These are phyloP conservation scores for Apiotrichum montevideense DNA, from an alignment of 1,284 basidiomycete genomes.

Conservation along the genomic window DNA sequence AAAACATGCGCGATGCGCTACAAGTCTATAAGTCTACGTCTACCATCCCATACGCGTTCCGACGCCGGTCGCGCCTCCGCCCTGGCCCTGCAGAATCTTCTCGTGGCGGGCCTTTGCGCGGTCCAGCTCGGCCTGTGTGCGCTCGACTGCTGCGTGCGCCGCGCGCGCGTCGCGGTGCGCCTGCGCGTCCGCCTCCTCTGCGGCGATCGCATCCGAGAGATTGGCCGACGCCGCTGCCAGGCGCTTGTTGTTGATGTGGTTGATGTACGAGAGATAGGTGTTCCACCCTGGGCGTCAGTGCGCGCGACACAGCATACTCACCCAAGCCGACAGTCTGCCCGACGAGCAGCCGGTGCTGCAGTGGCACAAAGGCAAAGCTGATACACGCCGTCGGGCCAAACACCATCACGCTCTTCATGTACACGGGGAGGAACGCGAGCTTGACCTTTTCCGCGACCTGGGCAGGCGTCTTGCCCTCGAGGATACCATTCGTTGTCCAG, in stretches of 20 bases:
- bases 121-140: not conserved
- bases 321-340: slow-evolving; percentile 74
- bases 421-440: slow-evolving; percentile 33
- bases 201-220: slow-evolving; percentile 15
- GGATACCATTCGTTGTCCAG: slow-evolving; percentile 35
- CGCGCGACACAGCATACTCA: slow-evolving; percentile 10
- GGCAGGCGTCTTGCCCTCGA: slow-evolving; percentile 38
- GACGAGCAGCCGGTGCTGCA: slow-evolving; percentile 68
- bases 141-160: not conserved
- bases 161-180: not conserved
- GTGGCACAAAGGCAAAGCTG: slow-evolving; percentile 73
- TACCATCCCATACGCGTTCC: slow-evolving; percentile 30
- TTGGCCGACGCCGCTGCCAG: slow-evolving; percentile 16
- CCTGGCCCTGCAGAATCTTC: slow-evolving; percentile 18
- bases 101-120: slow-evolving; percentile 8
- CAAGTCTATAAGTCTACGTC: no score
- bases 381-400: slow-evolving; percentile 73
- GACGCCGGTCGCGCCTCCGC: slow-evolving; percentile 32
- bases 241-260: slow-evolving; percentile 34
- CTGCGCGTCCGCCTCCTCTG: not conserved
- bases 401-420: slow-evolving; percentile 50
- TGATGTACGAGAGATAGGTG: slow-evolving; percentile 34
- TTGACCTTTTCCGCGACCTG: slow-evolving; percentile 39
- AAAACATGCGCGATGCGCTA: no score
- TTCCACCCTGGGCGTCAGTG: slow-evolving; percentile 54